phyloP scores from a whole-genome alignment of 2,329 filamentous ascomycete species.

The Aureobasidium subglaciale region DNA sequence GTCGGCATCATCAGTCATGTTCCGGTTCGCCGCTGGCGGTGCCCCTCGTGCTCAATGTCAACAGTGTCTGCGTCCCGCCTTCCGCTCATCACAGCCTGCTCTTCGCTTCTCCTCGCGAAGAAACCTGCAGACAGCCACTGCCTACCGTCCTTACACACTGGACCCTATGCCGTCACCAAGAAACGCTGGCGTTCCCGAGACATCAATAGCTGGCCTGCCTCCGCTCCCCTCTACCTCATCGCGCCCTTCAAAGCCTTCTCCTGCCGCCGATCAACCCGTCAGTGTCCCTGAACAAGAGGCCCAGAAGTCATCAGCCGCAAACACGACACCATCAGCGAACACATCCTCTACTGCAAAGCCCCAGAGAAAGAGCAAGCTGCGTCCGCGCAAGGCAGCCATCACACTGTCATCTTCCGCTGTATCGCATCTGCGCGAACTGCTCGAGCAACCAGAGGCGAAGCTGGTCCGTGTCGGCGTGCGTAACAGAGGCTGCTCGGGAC shows the following conservation, averaged over 20 bases:
- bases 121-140: slow-evolving; percentile 58
- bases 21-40: slow-evolving; percentile 27
- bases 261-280: slow-evolving; percentile 27
- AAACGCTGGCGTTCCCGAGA: slow-evolving; percentile 52
- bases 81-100: not conserved
- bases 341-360: slow-evolving; percentile 37
- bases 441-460: slow-evolving; percentile 82
- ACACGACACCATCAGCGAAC: slow-evolving; percentile 23
- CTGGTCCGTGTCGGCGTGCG: slow-evolving; percentile 90
- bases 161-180: slow-evolving; percentile 51
- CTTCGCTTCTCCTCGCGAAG: slow-evolving; percentile 44
- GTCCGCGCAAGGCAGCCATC: slow-evolving; percentile 85
- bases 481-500: slow-evolving; percentile 86
- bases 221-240: slow-evolving; percentile 41
- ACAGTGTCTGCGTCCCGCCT: slow-evolving; percentile 36
- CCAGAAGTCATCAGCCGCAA: slow-evolving; percentile 46
- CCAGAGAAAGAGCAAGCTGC: slow-evolving; percentile 59
- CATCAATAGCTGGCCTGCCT: slow-evolving; percentile 48
- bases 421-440: slow-evolving; percentile 65
- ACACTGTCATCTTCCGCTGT: slow-evolving; percentile 75
- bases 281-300: slow-evolving; percentile 56
- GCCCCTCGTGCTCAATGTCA: slow-evolving; percentile 30
- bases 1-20: slow-evolving; percentile 21
- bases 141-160: slow-evolving; percentile 56
- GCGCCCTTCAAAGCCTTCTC: slow-evolving; percentile 28